Percentiles rank a stretch among this genome's conserved stretches.
These are phyloP conservation scores for Coemansia sp. DNA, from an alignment of 192 early-diverging fungal genomes.

Conservation along the genomic window DNA sequence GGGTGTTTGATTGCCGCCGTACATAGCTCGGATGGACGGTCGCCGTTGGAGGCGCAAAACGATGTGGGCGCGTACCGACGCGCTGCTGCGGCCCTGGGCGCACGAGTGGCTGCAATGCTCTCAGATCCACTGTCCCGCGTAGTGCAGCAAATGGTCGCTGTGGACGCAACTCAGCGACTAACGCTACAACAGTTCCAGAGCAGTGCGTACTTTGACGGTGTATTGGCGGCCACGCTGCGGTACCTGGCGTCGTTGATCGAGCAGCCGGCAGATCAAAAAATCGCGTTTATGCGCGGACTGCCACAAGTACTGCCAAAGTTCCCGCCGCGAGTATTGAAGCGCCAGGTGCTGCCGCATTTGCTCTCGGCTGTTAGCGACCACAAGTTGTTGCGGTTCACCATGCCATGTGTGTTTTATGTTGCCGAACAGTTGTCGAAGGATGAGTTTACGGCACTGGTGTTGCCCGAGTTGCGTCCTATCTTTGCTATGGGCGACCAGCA, in stretches of 20 bases:
- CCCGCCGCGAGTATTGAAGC: conserved; percentile 63
- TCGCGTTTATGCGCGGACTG: conserved; percentile 77
- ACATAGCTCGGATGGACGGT: conserved; percentile 48
- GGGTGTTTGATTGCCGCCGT: conserved; percentile 76
- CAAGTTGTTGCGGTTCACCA: conserved; percentile 65
- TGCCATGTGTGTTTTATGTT: conserved; percentile 78
- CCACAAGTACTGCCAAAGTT: conserved; percentile 70
- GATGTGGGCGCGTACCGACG: conserved; percentile 67
- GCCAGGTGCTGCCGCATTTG: conserved; percentile 73
- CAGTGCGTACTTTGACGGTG: conserved; percentile 75
- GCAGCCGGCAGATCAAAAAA: conserved; percentile 74
- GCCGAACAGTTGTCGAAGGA: conserved; percentile 58
- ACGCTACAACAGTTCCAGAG: conserved; percentile 64
- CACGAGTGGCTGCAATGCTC: conserved; percentile 36
- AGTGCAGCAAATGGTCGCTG: conserved; percentile 57
- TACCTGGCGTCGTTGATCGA: conserved; percentile 80
- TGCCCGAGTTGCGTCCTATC: conserved; percentile 64
- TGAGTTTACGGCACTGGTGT: conserved; percentile 65
- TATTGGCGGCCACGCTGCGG: conserved; percentile 73
- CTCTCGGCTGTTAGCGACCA: conserved; percentile 75
- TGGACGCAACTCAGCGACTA: conserved; percentile 59
- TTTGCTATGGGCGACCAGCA: conserved; percentile 58
- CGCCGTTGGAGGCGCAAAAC: conserved; percentile 55
- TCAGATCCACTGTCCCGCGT: conserved; percentile 57
- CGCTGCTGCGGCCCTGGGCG: conserved; percentile 52